Base-by-base conservation (phyloP, 163 green algal genomes). In the Volvox carteri region DNA sequence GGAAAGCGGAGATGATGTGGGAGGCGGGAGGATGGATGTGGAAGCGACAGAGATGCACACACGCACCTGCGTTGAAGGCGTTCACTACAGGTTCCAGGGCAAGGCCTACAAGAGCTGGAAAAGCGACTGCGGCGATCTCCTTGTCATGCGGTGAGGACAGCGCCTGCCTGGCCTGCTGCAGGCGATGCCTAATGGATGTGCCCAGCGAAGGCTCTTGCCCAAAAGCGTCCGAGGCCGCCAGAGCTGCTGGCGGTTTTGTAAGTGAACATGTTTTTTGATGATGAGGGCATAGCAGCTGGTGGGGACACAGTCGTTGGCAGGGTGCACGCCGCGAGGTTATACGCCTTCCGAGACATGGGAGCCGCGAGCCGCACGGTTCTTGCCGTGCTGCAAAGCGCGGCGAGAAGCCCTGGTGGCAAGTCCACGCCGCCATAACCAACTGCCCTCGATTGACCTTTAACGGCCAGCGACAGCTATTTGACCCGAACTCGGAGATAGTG, bases 41-140 rank as follows among this genome's bases (percentile, higher is more conserved):
- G 16, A 60, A 60, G 50, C 12, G 50, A 60, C 50, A 25, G 16
- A 50, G 46, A 50, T 14, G 9, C 8, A 42, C 9, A 76, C 37
- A 9, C 81, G 25, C 23, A 94, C 92, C 91, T 52, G 86, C 85
- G 60, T 91, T 93, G 35, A 95, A 80, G 0, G 90, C 89, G 21
- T 86, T 91, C 35, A 95, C 90, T 7, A 92, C 30, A 0, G 93
- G 93, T 52, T 95, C 93, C 44, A 95, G 68, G 41, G 91, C 35
- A 68, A 94, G 92, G 0, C 85, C 67, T 4, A 78, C 68, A 62
- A 94, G 84, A 6, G 93, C 93, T 25, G 93, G 93, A 2, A 92
- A 41, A 1, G 93, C 93, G 60, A 95, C 78, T 4, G 58, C 23
- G 0, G 77, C 19, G 52, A 95, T 92, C 50, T 95, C 93, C 25